Evolutionary conservation across 352 stramenopile species (phyloP).

Genomic region (Pythium coloratum): DNA sequence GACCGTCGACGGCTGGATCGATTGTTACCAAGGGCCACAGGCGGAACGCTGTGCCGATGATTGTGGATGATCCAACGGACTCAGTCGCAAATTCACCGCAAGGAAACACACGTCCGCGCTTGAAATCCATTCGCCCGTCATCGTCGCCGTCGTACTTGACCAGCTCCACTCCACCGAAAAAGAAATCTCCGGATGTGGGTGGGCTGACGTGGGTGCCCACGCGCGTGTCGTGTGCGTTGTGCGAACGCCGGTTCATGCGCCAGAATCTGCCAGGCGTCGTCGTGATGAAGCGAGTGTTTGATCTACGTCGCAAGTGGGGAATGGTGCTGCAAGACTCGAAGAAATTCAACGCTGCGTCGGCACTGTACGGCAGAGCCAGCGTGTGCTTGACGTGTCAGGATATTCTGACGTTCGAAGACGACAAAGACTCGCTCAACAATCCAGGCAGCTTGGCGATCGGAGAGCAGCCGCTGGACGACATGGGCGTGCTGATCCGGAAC

Average conservation of each 20-base stretch:
- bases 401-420: slow-evolving; percentile 31
- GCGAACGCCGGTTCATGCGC: slow-evolving; percentile 25
- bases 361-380: slow-evolving; percentile 26
- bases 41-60: slow-evolving; percentile 27
- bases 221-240: slow-evolving; percentile 27
- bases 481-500: slow-evolving; percentile 24
- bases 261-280: slow-evolving; percentile 27
- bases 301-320: slow-evolving; percentile 31
- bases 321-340: slow-evolving; percentile 36
- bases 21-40: not conserved
- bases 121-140: slow-evolving; percentile 10
- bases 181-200: not conserved
- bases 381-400: slow-evolving; percentile 35
- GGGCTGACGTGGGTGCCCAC: slow-evolving; percentile 29
- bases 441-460: not conserved
- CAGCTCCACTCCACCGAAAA: not conserved
- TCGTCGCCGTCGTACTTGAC: slow-evolving; percentile 23
- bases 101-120: not conserved
- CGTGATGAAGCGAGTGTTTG: slow-evolving; percentile 36
- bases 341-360: slow-evolving; percentile 30
- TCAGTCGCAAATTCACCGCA: not conserved
- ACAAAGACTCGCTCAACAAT: slow-evolving; percentile 8
- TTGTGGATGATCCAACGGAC: slow-evolving; percentile 10
- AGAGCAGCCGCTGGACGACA: slow-evolving; percentile 20
- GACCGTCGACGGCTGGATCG: slow-evolving; percentile 16